Evolutionary conservation across 495 filamentous ascomycete genomes (phyloP), one percentile per base, ranked within the genome.

Genomic region (Aspergillus kassunensis): DNA sequence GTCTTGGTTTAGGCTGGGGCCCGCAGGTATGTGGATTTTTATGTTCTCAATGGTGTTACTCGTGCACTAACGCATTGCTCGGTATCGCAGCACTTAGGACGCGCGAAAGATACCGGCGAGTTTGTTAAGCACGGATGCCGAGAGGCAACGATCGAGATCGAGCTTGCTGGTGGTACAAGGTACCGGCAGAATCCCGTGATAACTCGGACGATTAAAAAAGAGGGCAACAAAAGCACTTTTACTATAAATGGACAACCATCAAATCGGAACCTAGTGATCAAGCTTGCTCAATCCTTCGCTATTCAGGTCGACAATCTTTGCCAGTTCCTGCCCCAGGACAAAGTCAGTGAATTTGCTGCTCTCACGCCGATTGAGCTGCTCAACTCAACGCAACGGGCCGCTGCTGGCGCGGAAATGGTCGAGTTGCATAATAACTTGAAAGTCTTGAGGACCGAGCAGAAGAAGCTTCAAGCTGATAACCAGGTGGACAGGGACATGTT

Each of bases 241-340:
- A 85, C 75, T 41, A 51, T 97, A 21, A 83, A 96, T 62, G 80
- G 82, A 21, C 74, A 72, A 51, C 65, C 79, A 36, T 69, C 72
- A 4, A 76, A 76, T 2, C 75, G 79, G 35, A 80, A 81, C 40
- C 69, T 76, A 23, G 77, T 97, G 2, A 66, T 85, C 39, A 71
- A 75, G 27, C 71, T 96, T 29, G 83, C 82, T 15, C 81, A 72
- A 43, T 78, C 72, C 0, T 84, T 95, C 49, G 79, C 83, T 19
- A 97, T 97, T 30, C 95, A 97, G 68, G 86, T 97, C 61, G 93
- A 97, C 69, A 99, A 99, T 58, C 77, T 97, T 2, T 99, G 93
- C 65, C 93, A 97, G 68, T 99, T 99, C 59, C 77, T 99, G 30
- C 93, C 93, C 1, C 93, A 99, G 65, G 93, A 99, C 63, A 88